Conservation (phyloP, 1,284 basidiomycete species). For the Kwoniella shivajii region DNA sequence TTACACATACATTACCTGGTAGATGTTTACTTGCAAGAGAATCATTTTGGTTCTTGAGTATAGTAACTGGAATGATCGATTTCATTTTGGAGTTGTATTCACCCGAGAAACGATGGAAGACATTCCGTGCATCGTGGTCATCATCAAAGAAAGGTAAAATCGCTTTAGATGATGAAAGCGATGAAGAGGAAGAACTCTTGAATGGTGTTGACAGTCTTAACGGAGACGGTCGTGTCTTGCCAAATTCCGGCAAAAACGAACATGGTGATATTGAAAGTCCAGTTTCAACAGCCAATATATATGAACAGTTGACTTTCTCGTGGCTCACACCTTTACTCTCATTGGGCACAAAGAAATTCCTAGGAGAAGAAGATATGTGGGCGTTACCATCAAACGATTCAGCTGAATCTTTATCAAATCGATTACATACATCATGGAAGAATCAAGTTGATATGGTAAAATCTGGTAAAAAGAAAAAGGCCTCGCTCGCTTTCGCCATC, state of each 20-base stretch:
- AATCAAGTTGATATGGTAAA: slow-evolving; percentile 43
- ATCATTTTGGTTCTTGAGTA: slow-evolving; percentile 54
- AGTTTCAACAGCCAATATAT: slow-evolving; percentile 78
- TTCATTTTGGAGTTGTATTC: slow-evolving; percentile 73
- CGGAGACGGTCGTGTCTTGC: slow-evolving; percentile 5
- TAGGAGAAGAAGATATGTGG: slow-evolving; percentile 77
- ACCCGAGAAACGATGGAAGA: slow-evolving; percentile 60
- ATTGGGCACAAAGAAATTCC: slow-evolving; percentile 56
- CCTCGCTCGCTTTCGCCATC: slow-evolving; percentile 71
- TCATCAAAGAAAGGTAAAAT: slow-evolving; percentile 38
- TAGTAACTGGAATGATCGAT: slow-evolving; percentile 61
- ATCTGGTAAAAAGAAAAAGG: slow-evolving; percentile 64
- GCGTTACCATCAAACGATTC: slow-evolving; percentile 69
- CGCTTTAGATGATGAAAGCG: slow-evolving; percentile 46
- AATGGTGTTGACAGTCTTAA: slow-evolving; percentile 25
- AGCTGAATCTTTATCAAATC: slow-evolving; percentile 68
- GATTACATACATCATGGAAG: slow-evolving; percentile 61
- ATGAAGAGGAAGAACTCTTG: slow-evolving; percentile 46
- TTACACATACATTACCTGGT: slow-evolving; percentile 29
- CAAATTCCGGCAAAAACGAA: slow-evolving; percentile 38
- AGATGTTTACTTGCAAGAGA: slow-evolving; percentile 41
- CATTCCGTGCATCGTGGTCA: slow-evolving; percentile 25
- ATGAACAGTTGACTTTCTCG: slow-evolving; percentile 54
- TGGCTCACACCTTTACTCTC: slow-evolving; percentile 49
- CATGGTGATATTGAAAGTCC: slow-evolving; percentile 69